Evolutionary conservation across 1,139 yeast genomes (phyloP).

Genomic region (Taphrina confusa): DNA sequence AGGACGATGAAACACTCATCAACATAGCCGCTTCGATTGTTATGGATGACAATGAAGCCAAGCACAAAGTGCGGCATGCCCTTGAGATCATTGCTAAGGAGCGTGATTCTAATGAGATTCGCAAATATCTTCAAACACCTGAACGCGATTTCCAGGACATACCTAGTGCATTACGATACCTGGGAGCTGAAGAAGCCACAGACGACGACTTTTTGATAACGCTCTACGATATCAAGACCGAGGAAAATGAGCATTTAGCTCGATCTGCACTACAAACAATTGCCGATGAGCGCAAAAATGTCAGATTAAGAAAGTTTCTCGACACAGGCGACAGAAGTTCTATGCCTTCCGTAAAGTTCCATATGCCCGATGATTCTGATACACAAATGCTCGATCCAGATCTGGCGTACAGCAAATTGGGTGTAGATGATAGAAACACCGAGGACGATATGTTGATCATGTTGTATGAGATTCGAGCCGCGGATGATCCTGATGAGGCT

Average conservation of each 20-base stretch:
- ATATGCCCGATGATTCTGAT: slow-evolving; percentile 3
- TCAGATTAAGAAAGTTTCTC: slow-evolving; percentile 18
- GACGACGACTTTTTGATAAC: slow-evolving; percentile 77
- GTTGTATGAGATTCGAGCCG: slow-evolving; percentile 23
- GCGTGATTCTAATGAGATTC: slow-evolving; percentile 53
- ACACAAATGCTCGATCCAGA: slow-evolving; percentile 26
- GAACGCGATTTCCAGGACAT: slow-evolving; percentile 48
- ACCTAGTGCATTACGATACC: slow-evolving; percentile 59
- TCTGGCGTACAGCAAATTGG: slow-evolving; percentile 29
- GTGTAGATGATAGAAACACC: slow-evolving; percentile 29
- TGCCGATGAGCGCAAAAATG: slow-evolving; percentile 30
- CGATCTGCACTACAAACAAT: slow-evolving; percentile 31
- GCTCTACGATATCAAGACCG: slow-evolving; percentile 63
- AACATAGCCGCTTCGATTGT: slow-evolving; percentile 36
- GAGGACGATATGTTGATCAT: slow-evolving; percentile 33
- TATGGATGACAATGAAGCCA: slow-evolving; percentile 25
- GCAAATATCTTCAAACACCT: slow-evolving; percentile 43
- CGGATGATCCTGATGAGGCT: slow-evolving; percentile 42
- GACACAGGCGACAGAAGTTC: slow-evolving; percentile 23
- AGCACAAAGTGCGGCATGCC: slow-evolving; percentile 50
- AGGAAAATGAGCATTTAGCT: slow-evolving; percentile 49
- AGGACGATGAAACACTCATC: slow-evolving; percentile 42
- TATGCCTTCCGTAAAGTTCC: slow-evolving; percentile 16
- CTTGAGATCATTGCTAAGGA: slow-evolving; percentile 61
- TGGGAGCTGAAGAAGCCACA: slow-evolving; percentile 64